Evolutionary conservation across 2,329 filamentous ascomycete genomes (phyloP), one percentile per base, ranked within the genome.

Genomic region (Orbilia oligospora): DNA sequence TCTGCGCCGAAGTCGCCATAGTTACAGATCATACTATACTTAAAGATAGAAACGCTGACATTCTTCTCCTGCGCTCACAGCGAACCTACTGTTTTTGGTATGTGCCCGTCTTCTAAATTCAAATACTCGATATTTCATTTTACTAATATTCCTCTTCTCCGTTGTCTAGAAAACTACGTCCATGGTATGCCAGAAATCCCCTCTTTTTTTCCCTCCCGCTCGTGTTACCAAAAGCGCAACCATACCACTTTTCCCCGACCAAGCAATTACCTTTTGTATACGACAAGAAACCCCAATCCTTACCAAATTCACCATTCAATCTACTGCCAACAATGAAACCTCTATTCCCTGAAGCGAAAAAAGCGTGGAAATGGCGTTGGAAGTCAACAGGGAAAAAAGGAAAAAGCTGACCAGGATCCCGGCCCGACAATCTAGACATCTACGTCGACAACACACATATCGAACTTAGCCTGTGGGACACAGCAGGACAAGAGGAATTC

Each of bases 391-490:
- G 16, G 5, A 49, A 71, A 44, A 48, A 14, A 44, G 24, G 20
- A 27, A 27, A 55, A 20, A 10, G 18, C 68, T 78, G 24, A 38
- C 49, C 24, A 20, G 8, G 66, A 53, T 24, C 41, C 51, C 67
- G 51, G 18, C 22, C 49, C 56, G 73, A 51, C 38, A n/a, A 44
- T 36, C 49, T 30, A 36, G 95, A 99, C 85, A 97, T 99, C 85
- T 99, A 97, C 85, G 96, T 99, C 84, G 96, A 99, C 84, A 94
- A 92, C 84, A 93, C 94, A 66, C 95, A 98, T 86, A 97, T 99
- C 84, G 96, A 99, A 85, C 88, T 99, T 71, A 97, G 95, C 76
- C 89, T 99, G 76, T 99, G 96, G 96, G 96, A 99, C 85, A 99
- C 96, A 0, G 96, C 96, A 46, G 96, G 96, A 27, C 96, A 99